phyloP scores from a whole-genome alignment of 345 rosid species.

The Viola odorata region DNA sequence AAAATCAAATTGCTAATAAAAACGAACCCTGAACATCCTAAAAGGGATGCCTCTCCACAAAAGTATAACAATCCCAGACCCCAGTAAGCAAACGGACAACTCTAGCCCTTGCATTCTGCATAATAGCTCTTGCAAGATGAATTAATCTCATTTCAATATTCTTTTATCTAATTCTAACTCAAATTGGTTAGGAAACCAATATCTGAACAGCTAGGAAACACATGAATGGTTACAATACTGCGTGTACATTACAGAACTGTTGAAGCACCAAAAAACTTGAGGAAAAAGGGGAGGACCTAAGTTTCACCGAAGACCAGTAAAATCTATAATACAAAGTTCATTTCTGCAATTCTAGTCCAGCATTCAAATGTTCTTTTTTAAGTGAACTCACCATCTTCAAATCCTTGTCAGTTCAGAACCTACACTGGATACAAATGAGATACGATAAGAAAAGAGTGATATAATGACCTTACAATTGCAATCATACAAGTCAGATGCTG shows the following conservation, averaged over 20 bases:
- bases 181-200: slow-evolving; percentile 15
- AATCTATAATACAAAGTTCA: slow-evolving; percentile 38
- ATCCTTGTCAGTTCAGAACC: slow-evolving; percentile 33
- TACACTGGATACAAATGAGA: slow-evolving; percentile 29
- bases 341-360: slow-evolving; percentile 27
- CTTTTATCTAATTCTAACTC: slow-evolving; percentile 7
- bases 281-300: slow-evolving; percentile 8
- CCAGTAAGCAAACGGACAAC: too few relatives aligned
- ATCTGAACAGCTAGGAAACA: slow-evolving; percentile 14
- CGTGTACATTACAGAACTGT: slow-evolving; percentile 23
- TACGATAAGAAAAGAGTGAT: not conserved
- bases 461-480: not conserved
- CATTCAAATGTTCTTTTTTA: slow-evolving; percentile 19
- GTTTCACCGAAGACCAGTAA: slow-evolving; percentile 18
- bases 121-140: too few relatives aligned
- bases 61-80: too few relatives aligned
- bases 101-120: too few relatives aligned
- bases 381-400: slow-evolving; percentile 35
- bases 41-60: too few relatives aligned
- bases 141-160: too few relatives aligned
- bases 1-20: too few relatives aligned
- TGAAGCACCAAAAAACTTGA: slow-evolving; percentile 22
- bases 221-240: slow-evolving; percentile 16
- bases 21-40: too few relatives aligned
- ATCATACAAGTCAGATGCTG: too few relatives aligned